Conservation (phyloP, 2,329 filamentous ascomycete species). For the Clonostachys solani region DNA sequence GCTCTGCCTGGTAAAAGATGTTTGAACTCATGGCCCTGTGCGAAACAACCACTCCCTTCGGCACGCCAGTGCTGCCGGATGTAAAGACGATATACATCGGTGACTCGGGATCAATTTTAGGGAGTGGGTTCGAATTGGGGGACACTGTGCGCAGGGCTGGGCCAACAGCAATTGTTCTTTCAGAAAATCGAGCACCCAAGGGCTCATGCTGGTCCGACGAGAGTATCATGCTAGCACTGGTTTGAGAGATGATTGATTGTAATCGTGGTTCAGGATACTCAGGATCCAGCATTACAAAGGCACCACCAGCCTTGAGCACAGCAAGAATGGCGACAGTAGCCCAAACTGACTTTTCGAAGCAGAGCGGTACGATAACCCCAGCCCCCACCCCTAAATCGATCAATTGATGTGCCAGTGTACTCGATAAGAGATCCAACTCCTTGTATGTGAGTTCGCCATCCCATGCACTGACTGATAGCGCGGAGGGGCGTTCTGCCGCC, state of each 20-base stretch:
- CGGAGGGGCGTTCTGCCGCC: constrained; percentile 11
- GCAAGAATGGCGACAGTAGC: constrained; percentile 3
- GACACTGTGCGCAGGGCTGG: background rate
- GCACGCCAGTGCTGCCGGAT: constrained; percentile 18
- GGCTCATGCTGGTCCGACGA: background rate
- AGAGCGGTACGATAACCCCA: constrained; percentile 4
- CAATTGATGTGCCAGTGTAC: constrained; percentile 1
- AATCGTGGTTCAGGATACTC: constrained; percentile 15
- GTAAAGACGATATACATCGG: constrained; percentile 34
- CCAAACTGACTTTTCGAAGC: constrained; percentile 3
- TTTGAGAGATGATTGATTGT: background rate
- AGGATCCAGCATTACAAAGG: constrained; percentile 29
- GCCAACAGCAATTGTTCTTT: background rate
- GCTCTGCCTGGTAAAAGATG: constrained; percentile 1
- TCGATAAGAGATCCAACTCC: constrained; percentile 1
- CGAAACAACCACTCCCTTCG: constrained; percentile 35
- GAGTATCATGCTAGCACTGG: background rate
- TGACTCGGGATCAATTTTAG: background rate
- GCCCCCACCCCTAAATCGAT: background rate
- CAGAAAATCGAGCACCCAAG: background rate
- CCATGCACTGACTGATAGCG: constrained; percentile 16
- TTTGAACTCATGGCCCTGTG: background rate
- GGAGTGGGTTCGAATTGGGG: too few relatives aligned
- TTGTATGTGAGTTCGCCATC: constrained; percentile 6
- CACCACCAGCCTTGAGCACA: constrained; percentile 2